phyloP scores from a whole-genome alignment of 192 early-diverging fungal genomes.

The Backusella circina region DNA sequence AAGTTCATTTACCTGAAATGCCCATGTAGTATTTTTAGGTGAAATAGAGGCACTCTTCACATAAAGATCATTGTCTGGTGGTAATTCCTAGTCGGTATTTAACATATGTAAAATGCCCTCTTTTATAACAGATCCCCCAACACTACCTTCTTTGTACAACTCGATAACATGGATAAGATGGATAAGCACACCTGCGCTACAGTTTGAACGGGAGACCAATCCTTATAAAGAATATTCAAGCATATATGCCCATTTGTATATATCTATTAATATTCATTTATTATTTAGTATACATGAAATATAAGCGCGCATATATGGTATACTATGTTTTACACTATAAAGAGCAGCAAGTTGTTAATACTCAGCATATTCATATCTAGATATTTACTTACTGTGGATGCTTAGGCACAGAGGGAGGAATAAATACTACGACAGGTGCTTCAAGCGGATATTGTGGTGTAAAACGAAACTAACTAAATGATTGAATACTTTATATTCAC shows the following conservation, averaged over 20 bases:
- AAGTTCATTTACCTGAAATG: slow-evolving; percentile 43
- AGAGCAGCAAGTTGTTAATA: not conserved
- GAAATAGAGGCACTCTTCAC: slow-evolving; percentile 47
- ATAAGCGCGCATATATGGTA: not conserved
- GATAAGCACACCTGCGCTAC: slow-evolving; percentile 86
- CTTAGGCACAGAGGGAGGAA: slow-evolving; percentile 53
- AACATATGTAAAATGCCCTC: not conserved
- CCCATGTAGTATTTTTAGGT: slow-evolving; percentile 59
- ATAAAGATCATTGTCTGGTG: slow-evolving; percentile 56
- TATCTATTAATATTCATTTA: slow-evolving; percentile 32
- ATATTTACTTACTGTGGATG: slow-evolving; percentile 62
- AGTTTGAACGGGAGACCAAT: slow-evolving; percentile 93
- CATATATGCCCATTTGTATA: slow-evolving; percentile 98
- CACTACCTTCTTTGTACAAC: slow-evolving; percentile 72
- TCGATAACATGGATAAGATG: slow-evolving; percentile 89
- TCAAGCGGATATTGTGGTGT: slow-evolving; percentile 70
- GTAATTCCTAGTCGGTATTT: slow-evolving; percentile 38
- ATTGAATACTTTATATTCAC: not conserved
- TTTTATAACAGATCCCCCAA: not conserved
- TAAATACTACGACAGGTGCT: slow-evolving; percentile 68
- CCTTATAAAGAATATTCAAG: slow-evolving; percentile 89
- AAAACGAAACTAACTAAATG: slow-evolving; percentile 62
- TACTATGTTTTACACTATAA: slow-evolving; percentile 9
- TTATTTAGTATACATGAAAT: not conserved
- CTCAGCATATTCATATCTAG: not conserved